phyloP scores from a whole-genome alignment of 2,329 filamentous ascomycete genomes.

The Sclerotinia trifoliorum region DNA sequence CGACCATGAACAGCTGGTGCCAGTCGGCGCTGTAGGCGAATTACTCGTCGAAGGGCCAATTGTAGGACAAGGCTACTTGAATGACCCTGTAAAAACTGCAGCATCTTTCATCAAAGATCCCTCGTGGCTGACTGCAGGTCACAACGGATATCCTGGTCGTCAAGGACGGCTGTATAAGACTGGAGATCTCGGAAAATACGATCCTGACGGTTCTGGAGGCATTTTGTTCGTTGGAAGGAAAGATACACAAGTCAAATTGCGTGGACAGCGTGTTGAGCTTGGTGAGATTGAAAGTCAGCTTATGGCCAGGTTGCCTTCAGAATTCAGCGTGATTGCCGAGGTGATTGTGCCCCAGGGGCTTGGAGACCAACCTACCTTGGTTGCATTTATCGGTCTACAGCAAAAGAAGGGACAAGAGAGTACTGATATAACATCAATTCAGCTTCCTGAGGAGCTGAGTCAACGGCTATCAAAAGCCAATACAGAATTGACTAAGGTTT shows the following conservation, averaged over 20 bases:
- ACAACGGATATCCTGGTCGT: constrained; percentile 38
- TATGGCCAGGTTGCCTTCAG: constrained; percentile 41
- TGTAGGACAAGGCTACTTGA: constrained; percentile 62
- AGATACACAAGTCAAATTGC: constrained; percentile 67
- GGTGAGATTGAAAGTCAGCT: constrained; percentile 49
- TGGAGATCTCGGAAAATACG: constrained; percentile 57
- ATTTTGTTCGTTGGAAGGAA: constrained; percentile 57
- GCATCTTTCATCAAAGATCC: constrained; percentile 58
- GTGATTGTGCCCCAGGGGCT: constrained; percentile 38
- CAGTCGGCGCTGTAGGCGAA: constrained; percentile 37
- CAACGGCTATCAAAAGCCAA: constrained; percentile 20
- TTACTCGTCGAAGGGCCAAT: constrained; percentile 48
- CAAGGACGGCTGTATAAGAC: constrained; percentile 56
- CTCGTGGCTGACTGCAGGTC: constrained; percentile 43
- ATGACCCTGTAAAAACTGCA: constrained; percentile 56
- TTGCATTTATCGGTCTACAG: constrained; percentile 10
- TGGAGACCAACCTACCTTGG: constrained; percentile 37
- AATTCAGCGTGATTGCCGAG: constrained; percentile 39
- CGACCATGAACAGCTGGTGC: constrained; percentile 29
- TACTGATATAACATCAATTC: constrained; percentile 16
- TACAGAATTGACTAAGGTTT: constrained; percentile 36
- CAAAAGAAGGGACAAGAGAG: background rate
- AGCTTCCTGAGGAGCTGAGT: constrained; percentile 6
- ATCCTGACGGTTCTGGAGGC: constrained; percentile 50
- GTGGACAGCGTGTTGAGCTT: constrained; percentile 64